Conservation (phyloP, 2,329 filamentous ascomycete genomes). For the Colletotrichum gloeosporioides region DNA sequence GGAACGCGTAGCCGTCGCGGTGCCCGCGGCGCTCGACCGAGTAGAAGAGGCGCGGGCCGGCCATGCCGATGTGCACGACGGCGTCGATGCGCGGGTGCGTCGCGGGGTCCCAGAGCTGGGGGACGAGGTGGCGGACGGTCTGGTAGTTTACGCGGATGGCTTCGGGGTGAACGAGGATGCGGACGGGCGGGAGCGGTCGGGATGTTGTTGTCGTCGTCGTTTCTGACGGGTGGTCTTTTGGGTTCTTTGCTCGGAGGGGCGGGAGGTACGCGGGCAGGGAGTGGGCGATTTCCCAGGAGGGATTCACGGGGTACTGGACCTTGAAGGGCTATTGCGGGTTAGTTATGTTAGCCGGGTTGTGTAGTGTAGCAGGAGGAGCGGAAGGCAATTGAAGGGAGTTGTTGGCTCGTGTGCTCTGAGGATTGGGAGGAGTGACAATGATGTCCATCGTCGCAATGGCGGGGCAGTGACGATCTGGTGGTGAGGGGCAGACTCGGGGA, state of each 20-base stretch:
- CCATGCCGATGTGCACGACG: conserved; percentile 82
- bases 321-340: conserved; percentile 70
- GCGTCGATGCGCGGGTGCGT: conserved; percentile 60
- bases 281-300: conserved; percentile 79
- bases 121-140: conserved; percentile 67
- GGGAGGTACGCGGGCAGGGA: conserved; percentile 71
- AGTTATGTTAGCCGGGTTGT: conserved; percentile 20
- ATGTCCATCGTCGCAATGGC: background rate
- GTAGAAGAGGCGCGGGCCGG: conserved; percentile 68
- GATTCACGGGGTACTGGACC: conserved; percentile 73
- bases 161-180: conserved; percentile 68
- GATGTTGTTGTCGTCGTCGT: conserved; percentile 25
- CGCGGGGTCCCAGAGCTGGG: conserved; percentile 61
- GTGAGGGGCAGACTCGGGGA: background rate
- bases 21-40: conserved; percentile 74
- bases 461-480: background rate
- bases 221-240: conserved; percentile 33
- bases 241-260: conserved; percentile 48
- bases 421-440: background rate
- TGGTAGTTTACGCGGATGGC: conserved; percentile 76
- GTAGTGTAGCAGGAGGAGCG: background rate
- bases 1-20: conserved; percentile 72
- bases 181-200: conserved; percentile 53
- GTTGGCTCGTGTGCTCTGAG: background rate
- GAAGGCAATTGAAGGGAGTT: background rate